phyloP scores from a whole-genome alignment of 2,329 filamentous ascomycete species.

The Neonectria faginata region DNA sequence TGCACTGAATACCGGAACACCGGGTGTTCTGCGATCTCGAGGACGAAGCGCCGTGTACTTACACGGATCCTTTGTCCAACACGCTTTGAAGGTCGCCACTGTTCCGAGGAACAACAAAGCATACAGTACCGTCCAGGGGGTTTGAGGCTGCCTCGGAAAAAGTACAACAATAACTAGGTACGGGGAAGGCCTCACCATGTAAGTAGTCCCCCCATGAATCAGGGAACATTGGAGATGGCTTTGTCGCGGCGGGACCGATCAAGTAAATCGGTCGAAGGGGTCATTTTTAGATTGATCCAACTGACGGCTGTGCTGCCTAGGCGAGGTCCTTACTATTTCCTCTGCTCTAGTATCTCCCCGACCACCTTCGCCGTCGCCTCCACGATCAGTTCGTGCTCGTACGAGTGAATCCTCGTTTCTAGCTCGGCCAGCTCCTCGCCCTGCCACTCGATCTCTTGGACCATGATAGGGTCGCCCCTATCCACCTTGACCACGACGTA shows the following conservation, averaged over 20 bases:
- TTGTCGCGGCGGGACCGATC: too few species aligned
- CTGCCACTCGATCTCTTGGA: conserved; percentile 74
- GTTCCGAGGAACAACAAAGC: conserved; percentile 17
- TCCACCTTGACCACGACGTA: conserved; percentile 86
- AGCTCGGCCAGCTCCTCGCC: conserved; percentile 75
- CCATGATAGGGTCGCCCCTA: conserved; percentile 78
- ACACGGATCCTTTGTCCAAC: conserved; percentile 20
- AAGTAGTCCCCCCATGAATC: neutral
- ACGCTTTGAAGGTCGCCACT: conserved; percentile 3
- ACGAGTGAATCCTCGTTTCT: conserved; percentile 77
- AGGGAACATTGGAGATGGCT: neutral
- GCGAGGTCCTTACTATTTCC: conserved; percentile 19
- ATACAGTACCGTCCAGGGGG: neutral
- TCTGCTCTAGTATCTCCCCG: conserved; percentile 51
- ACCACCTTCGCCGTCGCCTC: conserved; percentile 71
- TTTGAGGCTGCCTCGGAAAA: neutral
- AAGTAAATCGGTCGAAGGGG: too few species aligned
- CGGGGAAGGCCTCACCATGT: too few species aligned
- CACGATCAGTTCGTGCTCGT: conserved; percentile 84
- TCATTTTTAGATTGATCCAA: too few species aligned
- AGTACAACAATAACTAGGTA: neutral
- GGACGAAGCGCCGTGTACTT: conserved; percentile 13
- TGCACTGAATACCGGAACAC: neutral
- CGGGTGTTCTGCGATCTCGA: conserved; percentile 7
- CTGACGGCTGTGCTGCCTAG: neutral